A percentile compares a stretch with the other conserved stretches of the same genome.
These are phyloP conservation scores for Talaromyces sp. DNA, from an alignment of 2,329 filamentous ascomycete species.

Conservation along the genomic window DNA sequence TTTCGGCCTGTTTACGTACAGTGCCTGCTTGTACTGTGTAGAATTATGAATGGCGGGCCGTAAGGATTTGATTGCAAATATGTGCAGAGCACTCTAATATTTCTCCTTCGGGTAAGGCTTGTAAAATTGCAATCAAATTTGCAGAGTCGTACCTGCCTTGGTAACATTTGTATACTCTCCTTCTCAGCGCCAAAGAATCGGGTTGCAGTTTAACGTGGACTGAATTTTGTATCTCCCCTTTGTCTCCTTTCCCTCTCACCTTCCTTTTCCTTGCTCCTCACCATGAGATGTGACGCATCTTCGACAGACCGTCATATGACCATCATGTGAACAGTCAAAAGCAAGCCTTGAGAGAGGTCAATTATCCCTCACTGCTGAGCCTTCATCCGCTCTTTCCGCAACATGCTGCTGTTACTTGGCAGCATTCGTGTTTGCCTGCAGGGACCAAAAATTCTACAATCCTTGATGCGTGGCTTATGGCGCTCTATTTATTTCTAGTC, in stretches of 20 bases:
- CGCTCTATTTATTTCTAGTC: neutral
- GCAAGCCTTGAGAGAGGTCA: neutral
- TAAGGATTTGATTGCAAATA: neutral
- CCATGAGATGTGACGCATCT: neutral
- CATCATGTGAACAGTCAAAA: neutral
- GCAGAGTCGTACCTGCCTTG: neutral
- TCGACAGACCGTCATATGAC: neutral
- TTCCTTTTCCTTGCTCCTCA: neutral
- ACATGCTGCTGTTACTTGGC: neutral
- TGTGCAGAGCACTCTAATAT: neutral
- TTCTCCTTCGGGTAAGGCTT: neutral
- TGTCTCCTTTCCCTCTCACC: neutral
- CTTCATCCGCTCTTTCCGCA: constrained; percentile 1
- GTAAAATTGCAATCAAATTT: neutral
- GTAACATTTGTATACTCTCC: neutral
- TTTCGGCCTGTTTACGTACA: neutral
- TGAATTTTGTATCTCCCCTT: neutral
- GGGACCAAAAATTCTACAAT: neutral
- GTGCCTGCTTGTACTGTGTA: neutral
- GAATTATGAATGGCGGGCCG: neutral
- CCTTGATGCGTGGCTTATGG: neutral
- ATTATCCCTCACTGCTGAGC: neutral
- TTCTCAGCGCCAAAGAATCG: neutral
- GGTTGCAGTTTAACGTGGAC: too few species aligned
- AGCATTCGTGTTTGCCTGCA: neutral